Evolutionary conservation across 768 basidiomycete genomes (phyloP).

Genomic region (Hypholoma sublateritium): DNA sequence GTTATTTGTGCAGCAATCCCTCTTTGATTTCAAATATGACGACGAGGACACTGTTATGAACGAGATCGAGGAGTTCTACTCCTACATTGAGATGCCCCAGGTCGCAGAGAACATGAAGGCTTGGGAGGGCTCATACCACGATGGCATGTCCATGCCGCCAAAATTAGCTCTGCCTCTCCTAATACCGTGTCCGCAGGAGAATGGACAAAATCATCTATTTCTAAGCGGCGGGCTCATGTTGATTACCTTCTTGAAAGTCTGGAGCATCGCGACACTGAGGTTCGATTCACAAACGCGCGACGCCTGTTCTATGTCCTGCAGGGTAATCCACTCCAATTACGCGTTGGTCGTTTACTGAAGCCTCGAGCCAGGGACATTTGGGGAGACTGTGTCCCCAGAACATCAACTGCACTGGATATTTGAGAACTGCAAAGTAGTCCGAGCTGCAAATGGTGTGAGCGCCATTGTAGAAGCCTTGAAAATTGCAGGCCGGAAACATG

Average conservation of each 20-base stretch:
- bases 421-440: constrained; percentile 87
- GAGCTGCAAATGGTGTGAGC: constrained; percentile 79
- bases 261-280: constrained; percentile 82
- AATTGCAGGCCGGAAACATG: constrained; percentile 85
- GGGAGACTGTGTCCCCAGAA: constrained; percentile 88
- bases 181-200: constrained; percentile 35
- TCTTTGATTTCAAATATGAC: constrained; percentile 91
- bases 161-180: neutral
- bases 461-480: constrained; percentile 87
- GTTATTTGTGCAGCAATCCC: constrained; percentile 59
- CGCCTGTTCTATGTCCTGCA: constrained; percentile 89
- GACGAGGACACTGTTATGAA: constrained; percentile 96
- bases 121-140: constrained; percentile 81
- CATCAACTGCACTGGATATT: constrained; percentile 96
- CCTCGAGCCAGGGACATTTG: constrained; percentile 71
- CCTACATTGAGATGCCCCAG: constrained; percentile 93
- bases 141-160: constrained; percentile 48
- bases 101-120: constrained; percentile 84
- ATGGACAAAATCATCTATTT: constrained; percentile 71
- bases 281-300: constrained; percentile 84
- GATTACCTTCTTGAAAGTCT: constrained; percentile 83
- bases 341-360: neutral
- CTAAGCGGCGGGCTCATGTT: constrained; percentile 70
- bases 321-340: constrained; percentile 47
- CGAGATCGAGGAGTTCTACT: constrained; percentile 98